Base-by-base conservation (phyloP, 768 basidiomycete species). In the Lentinus brumalis region DNA sequence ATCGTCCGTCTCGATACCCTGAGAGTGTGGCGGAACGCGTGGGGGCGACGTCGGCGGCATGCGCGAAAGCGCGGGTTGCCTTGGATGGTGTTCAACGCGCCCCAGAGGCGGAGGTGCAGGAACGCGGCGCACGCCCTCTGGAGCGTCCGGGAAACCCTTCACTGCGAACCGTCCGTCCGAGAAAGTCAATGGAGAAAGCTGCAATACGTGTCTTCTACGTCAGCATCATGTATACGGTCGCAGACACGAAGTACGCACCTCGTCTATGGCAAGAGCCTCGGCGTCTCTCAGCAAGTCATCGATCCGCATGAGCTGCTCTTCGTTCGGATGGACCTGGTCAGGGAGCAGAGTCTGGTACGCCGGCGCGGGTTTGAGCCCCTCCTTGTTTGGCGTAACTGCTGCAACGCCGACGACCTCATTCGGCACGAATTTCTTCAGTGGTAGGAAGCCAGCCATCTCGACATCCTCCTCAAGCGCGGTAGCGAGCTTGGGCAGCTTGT, bases 301-400 rank as follows among this genome's bases (percentile, higher is more conserved):
- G 59, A 99, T 91, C 65, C 97, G 82, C 93, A 98, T 96, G 45
- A 99, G 76, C 67, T 96, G 92, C 77, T 96, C 94, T 60, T 92
- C 95, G 67, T 99, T 98, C 8, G 97, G 97, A 76, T 98, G 89
- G 1, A 84, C 83, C 32, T 72, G 84, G 39, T 71, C 72, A 29
- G 54, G 53, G 59, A 50, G 42, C 56, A 66, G 31, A 50, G 31
- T 31, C 57, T 63, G 26, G 57, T 53, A 21, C 4, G 40, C 39
- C 6, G 31, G 42, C 11, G 11, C 39, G 30, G 40, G 42, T n/a
- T 56, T 56, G 8, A 50, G 46, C 5, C n/a, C 41, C 8, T 59
- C 64, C 45, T 53, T 53, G 15, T 11, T 44, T 16, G 29, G 16
- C 7, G 44, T 44, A 4, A 53, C 59, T 53, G 66, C 61, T 40